Percentiles rank a stretch among this genome's conserved stretches.
Conservation (phyloP, 148 eudicot genomes). For the Rhododendron griersonianum region DNA sequence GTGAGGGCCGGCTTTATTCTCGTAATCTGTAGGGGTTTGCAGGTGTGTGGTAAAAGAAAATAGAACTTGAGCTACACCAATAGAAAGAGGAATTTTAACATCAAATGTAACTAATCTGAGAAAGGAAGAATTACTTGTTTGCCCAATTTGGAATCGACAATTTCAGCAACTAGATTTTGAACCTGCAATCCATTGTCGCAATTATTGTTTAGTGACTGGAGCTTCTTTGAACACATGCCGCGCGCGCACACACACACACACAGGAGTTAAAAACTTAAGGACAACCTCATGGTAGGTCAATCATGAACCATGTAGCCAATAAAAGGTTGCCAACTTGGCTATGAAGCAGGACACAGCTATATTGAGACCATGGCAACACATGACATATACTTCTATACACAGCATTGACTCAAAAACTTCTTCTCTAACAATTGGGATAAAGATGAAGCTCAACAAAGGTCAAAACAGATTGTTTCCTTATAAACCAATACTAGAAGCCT, state of each 20-base stretch:
- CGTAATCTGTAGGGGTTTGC: slow-evolving; percentile 50
- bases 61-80: neutral
- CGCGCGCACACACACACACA: neutral
- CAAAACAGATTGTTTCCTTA: neutral
- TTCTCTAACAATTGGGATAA: neutral
- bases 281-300: neutral
- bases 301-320: neutral
- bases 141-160: slow-evolving; percentile 88
- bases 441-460: neutral
- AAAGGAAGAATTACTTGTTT: slow-evolving; percentile 61
- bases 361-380: neutral
- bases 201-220: neutral
- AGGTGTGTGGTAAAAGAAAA: slow-evolving; percentile 4
- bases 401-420: neutral
- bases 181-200: slow-evolving; percentile 42
- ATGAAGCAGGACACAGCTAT: neutral
- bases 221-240: neutral
- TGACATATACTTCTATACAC: neutral
- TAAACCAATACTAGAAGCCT: neutral
- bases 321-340: neutral
- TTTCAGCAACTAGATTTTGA: slow-evolving; percentile 95
- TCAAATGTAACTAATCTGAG: neutral
- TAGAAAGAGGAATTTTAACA: neutral
- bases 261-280: neutral
- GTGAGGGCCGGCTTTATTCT: slow-evolving; percentile 72